Evolutionary conservation across 2,329 filamentous ascomycete species (phyloP).

Genomic region (Colletotrichum tropicale): DNA sequence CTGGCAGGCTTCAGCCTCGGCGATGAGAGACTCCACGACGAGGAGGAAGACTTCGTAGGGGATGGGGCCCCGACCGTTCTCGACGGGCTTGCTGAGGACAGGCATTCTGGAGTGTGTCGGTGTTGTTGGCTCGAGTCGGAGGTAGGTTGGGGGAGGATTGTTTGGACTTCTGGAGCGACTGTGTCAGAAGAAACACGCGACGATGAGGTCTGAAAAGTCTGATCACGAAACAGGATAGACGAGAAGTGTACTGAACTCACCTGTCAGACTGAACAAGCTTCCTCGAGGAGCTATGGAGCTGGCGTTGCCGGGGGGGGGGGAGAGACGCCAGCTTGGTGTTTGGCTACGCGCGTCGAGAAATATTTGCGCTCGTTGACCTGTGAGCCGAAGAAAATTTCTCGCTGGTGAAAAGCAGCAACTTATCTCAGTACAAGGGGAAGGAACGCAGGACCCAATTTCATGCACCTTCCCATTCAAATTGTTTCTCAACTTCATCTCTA

Average conservation of each 20-base stretch:
- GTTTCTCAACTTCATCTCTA: background rate
- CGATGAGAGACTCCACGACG: background rate
- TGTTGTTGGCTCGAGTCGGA: background rate
- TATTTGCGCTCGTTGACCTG: background rate
- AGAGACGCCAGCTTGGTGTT: no score
- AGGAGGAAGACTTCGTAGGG: background rate
- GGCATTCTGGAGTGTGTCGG: background rate
- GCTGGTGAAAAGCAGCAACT: background rate
- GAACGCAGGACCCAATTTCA: background rate
- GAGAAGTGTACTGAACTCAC: no score
- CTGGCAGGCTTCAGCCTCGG: background rate
- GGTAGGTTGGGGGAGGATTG: background rate
- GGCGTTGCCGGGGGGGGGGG: no score
- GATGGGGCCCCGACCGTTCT: background rate
- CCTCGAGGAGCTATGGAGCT: background rate
- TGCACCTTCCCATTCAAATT: background rate
- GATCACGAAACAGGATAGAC: no score
- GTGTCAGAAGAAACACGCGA: background rate
- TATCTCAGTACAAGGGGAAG: background rate
- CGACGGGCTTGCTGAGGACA: background rate
- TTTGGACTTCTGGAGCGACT: background rate
- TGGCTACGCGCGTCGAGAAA: background rate
- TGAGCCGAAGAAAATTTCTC: background rate
- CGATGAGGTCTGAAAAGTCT: no score
- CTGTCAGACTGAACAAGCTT: background rate